A percentile compares a stretch with the other conserved stretches of the same genome.
Evolutionary conservation across 2,329 filamentous ascomycete species (phyloP).

Genomic region (Dryadomyces sulphureus): DNA sequence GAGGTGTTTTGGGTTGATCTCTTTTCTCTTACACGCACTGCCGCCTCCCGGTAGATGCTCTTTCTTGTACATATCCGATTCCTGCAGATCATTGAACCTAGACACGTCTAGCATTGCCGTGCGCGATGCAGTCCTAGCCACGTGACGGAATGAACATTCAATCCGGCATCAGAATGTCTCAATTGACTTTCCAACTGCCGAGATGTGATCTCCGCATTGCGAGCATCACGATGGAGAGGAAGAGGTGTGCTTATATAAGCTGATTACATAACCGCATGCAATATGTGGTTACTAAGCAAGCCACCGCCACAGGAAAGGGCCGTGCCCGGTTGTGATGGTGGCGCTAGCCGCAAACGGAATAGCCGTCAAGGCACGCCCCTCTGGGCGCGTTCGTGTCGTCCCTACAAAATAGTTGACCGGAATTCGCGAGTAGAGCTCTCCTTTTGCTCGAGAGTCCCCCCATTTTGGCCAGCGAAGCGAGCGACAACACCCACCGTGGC

Average conservation of each 20-base stretch:
- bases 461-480: neutral
- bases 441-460: neutral
- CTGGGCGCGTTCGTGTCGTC: slow-evolving; percentile 1
- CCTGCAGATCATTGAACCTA: too few relatives aligned
- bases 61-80: neutral
- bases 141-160: too few relatives aligned
- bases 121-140: too few relatives aligned
- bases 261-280: too few relatives aligned
- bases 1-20: neutral
- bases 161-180: too few relatives aligned
- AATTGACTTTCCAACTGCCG: too few relatives aligned
- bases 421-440: neutral
- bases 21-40: neutral
- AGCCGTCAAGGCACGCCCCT: neutral
- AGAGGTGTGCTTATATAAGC: neutral
- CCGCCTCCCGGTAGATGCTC: neutral
- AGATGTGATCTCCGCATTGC: too few relatives aligned
- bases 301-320: neutral
- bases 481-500: neutral
- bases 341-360: neutral
- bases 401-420: neutral
- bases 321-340: neutral
- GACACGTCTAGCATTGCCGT: too few relatives aligned
- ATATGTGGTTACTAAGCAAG: too few relatives aligned
- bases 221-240: too few relatives aligned